Base-by-base conservation (phyloP, 345 rosid species). In the Aquilaria yunnanensis region DNA sequence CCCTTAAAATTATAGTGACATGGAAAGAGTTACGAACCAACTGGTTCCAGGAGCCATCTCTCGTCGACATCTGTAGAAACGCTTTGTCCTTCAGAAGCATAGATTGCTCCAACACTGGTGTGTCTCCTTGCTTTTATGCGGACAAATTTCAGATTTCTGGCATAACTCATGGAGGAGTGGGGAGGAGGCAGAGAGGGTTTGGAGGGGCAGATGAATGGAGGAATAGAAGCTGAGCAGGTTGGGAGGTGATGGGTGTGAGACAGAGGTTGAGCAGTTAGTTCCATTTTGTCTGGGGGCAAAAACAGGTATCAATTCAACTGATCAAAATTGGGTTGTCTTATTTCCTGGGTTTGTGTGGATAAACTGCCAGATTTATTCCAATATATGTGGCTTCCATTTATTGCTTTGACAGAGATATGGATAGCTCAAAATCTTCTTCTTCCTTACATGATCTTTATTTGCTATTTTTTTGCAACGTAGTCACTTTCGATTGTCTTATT, bases 41-140 rank as follows among this genome's bases (percentile, higher is more conserved):
- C 87, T n/a, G 96, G 97, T 70, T 80, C 77, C 64, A 86, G 96
- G 78, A 93, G 82, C 97, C 97, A 93, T 66, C 81, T 82, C 43
- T 79, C 82, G 47, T 72, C 63, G 56, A 55, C 75, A 54, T 43
- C 54, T 10, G 84, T 46, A 37, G 81, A 29, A 51, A 75, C 61
- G 56, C 54, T 67, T 14, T 67, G 83, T 64, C 78, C 56, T 51
- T 66, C 65, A 67, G 96, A 69, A 67, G 95, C 92, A 57, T 59
- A 50, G 37, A 63, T 14, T 32, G 37, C 73, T 56, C 79, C 72
- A 61, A 33, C 51, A 63, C 50, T 69, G 60, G 49, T 63, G 47
- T 31, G 59, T 68, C 62, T 77, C 64, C 69, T 71, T 53, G 72
- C 60, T 37, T 54, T 49, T 46, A 54, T 51, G n/a, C 53, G 51